Evolutionary conservation across 2,329 filamentous ascomycete genomes (phyloP).

Genomic region (Penicillium frequentans): DNA sequence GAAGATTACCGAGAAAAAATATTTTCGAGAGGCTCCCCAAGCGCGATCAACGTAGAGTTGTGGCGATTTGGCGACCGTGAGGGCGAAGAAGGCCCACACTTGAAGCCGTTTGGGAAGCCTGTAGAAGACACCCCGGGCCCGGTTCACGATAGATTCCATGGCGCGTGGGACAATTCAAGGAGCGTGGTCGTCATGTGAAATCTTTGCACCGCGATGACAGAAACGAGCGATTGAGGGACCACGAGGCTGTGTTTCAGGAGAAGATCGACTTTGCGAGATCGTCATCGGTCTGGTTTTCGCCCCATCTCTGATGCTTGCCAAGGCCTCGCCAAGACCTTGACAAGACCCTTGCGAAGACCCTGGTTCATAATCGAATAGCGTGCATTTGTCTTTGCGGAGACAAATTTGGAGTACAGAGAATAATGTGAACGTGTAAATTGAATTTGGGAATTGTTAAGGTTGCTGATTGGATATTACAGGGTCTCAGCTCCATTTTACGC

Average conservation of each 20-base stretch:
- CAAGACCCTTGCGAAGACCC: not conserved
- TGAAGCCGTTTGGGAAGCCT: not conserved
- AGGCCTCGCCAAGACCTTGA: not conserved
- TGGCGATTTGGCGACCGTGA: conserved; percentile 9
- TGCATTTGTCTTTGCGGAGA: not conserved
- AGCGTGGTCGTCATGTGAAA: not conserved
- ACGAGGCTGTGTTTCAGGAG: not conserved
- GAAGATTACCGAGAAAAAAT: conserved; percentile 14
- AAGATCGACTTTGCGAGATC: not conserved
- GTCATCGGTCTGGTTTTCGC: not conserved
- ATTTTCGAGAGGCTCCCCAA: conserved; percentile 9
- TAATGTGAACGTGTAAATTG: no score
- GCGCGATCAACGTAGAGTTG: conserved; percentile 7
- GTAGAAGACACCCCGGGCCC: not conserved
- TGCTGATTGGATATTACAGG: no score
- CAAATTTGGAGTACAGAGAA: no score
- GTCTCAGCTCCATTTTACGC: no score
- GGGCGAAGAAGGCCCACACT: not conserved
- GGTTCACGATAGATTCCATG: conserved; percentile 5
- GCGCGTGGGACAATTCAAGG: not conserved
- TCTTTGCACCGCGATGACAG: not conserved
- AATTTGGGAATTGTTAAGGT: no score
- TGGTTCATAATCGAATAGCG: not conserved
- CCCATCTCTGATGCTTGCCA: not conserved
- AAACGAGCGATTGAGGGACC: not conserved